These are phyloP conservation scores for Cephaloascus albidus DNA, from an alignment of 805 yeast genomes.

Conservation along the genomic window DNA sequence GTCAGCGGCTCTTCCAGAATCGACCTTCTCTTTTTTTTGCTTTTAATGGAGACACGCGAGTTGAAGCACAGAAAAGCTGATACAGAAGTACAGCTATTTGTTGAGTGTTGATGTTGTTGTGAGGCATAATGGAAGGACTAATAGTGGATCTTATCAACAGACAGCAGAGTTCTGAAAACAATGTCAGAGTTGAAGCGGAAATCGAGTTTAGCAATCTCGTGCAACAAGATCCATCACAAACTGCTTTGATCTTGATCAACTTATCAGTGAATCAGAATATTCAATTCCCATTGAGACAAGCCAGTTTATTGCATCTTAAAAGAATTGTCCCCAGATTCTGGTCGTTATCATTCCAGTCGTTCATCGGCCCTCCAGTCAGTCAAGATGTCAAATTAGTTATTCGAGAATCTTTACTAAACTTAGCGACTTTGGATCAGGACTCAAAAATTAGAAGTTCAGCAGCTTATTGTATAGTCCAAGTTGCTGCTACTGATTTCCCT, in stretches of 20 bases:
- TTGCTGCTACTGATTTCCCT: conserved; percentile 85
- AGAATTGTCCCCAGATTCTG: conserved; percentile 64
- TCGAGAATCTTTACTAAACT: conserved; percentile 38
- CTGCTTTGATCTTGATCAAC: conserved; percentile 30
- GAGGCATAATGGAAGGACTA: neutral
- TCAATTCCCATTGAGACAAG: conserved; percentile 39
- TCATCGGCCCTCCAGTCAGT: conserved; percentile 53
- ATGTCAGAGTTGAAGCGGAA: conserved; percentile 44
- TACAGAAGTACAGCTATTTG: no score
- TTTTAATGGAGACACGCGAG: neutral
- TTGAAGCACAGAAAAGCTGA: neutral
- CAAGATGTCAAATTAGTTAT: conserved; percentile 42
- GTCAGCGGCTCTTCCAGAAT: conserved; percentile 4
- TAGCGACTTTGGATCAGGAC: conserved; percentile 28
- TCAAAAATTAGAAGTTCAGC: conserved; percentile 58
- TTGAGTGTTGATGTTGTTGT: no score
- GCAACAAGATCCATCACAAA: conserved; percentile 38
- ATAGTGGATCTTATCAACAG: conserved; percentile 8
- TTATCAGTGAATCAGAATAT: conserved; percentile 22
- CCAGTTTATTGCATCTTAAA: conserved; percentile 58
- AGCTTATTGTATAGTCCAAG: conserved; percentile 71
- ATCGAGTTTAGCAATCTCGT: conserved; percentile 30
- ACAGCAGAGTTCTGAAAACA: conserved; percentile 40
- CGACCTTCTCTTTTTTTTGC: conserved; percentile 2
- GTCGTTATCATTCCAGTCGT: conserved; percentile 78